Base-by-base conservation (phyloP, 148 eudicot genomes). In the Rhododendron vialii region DNA sequence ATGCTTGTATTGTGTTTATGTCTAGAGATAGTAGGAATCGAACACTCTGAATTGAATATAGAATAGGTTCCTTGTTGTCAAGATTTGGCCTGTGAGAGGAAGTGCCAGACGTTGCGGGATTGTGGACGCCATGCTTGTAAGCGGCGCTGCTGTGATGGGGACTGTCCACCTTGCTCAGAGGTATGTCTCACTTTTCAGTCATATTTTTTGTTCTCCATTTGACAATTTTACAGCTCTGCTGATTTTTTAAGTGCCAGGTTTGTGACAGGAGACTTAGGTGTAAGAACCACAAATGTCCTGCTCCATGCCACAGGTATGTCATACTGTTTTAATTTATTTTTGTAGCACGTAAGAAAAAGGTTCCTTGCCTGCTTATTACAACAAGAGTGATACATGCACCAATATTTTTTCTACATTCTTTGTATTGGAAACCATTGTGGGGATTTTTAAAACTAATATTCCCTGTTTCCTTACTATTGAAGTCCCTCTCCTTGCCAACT, bases 41-140 rank as follows among this genome's bases (percentile, higher is more conserved):
- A 61, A 12, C 85, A 83, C 57, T 86, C 61, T 79, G 41, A 82
- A 88, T 88, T 94, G 80, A 89, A 85, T 48, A 85, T 95, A 85
- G 86, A 92, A 89, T 93, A 97, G 99, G 92, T 97, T 89, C 99
- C 99, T 59, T 97, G 99, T 92, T 88, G 93, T 93, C 99, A 95
- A 94, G 98, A 94, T 86, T 88, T 97, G 90, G 91, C 92, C 30
- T 97, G 99, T 84, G 99, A 97, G 84, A 93, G 99, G 91, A 97
- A 97, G 91, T 97, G 99, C 82, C 90, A 90, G 87, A 92, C 82
- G 51, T 84, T 93, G 84, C 89, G 98, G 63, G 98, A 97, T 86
- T 97, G 99, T 94, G 98, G 96, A 76, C 98, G 98, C 77, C 99
- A 97, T 94, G 98, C 98, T 79, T 97, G 99, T 83, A 95, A 94